phyloP scores from a whole-genome alignment of 106 monocot species.

The Posidonia australis region DNA sequence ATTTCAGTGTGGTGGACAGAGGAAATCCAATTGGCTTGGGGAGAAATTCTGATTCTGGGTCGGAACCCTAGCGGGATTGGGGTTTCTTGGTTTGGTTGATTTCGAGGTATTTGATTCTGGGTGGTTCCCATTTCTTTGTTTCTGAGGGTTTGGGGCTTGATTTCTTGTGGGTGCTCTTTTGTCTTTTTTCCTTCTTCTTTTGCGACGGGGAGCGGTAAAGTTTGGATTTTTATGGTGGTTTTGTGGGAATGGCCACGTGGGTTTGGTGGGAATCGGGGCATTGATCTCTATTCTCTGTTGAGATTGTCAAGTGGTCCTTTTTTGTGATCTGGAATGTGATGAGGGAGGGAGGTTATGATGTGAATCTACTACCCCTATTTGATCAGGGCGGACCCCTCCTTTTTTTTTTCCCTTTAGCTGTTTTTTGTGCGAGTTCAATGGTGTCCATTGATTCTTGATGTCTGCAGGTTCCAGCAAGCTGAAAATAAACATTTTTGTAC shows the following conservation, averaged over 20 bases:
- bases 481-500: no score
- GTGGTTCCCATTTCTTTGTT: no score
- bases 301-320: background rate
- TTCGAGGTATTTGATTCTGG: no score
- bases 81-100: no score
- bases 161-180: no score
- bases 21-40: no score
- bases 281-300: background rate
- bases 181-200: background rate
- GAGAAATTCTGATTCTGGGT: no score
- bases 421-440: background rate
- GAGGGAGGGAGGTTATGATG: background rate
- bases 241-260: background rate
- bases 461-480: no score
- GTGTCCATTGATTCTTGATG: no score
- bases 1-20: no score
- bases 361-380: background rate
- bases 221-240: conserved; percentile 3
- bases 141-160: no score
- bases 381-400: background rate
- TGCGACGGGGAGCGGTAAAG: background rate
- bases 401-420: background rate
- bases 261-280: background rate
- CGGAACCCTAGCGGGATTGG: no score
- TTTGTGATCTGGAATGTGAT: background rate